Evolutionary conservation across 73 alveolate genomes (phyloP).

Genomic region (Paramecium octaurelia): DNA sequence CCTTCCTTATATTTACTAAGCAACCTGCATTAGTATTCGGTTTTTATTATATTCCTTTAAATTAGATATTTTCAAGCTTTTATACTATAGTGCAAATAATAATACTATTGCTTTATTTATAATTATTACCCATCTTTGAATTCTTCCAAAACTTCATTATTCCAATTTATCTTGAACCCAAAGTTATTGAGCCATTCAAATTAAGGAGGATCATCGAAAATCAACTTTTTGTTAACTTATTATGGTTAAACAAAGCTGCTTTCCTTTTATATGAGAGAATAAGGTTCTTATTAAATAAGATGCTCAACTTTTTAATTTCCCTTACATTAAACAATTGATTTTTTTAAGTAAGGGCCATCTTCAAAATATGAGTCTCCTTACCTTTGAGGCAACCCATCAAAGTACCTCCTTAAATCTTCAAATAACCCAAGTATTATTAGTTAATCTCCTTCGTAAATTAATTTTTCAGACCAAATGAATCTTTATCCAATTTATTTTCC

Average conservation of each 20-base stretch:
- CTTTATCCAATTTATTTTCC: conserved; percentile 8
- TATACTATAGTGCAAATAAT: neutral
- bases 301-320: neutral
- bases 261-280: neutral
- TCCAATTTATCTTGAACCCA: conserved; percentile 30
- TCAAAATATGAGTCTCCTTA: conserved; percentile 5
- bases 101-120: neutral
- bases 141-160: conserved; percentile 11
- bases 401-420: conserved; percentile 39
- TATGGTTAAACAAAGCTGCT: neutral
- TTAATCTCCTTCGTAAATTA: conserved; percentile 39
- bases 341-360: conserved; percentile 28
- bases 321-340: neutral
- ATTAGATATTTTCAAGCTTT: neutral
- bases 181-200: neutral
- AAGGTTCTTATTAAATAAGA: neutral
- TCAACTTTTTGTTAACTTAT: neutral
- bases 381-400: conserved; percentile 35
- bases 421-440: neutral
- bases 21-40: conserved; percentile 59
- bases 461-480: conserved; percentile 18
- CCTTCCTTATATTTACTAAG: conserved; percentile 52
- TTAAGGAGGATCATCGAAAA: conserved; percentile 49
- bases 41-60: neutral
- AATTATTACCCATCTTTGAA: conserved; percentile 47